These are phyloP conservation scores for Citrus inodora DNA, from an alignment of 345 rosid species.

Conservation along the genomic window DNA sequence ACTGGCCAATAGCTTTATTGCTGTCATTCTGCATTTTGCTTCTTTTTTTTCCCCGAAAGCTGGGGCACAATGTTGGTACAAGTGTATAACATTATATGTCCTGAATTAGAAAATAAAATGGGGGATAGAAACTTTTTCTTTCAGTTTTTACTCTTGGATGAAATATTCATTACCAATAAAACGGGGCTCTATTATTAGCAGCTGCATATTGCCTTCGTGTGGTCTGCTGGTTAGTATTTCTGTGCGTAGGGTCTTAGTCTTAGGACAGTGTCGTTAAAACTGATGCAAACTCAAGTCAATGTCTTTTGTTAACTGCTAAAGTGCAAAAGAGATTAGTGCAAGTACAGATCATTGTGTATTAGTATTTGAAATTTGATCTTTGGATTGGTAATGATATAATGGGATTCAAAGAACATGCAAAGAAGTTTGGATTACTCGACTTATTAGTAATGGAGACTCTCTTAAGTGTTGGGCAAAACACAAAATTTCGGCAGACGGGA, in stretches of 20 bases:
- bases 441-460: too few species aligned
- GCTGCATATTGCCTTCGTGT: background rate
- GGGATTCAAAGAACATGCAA: background rate
- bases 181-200: background rate
- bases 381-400: background rate
- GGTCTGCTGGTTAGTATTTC: too few species aligned
- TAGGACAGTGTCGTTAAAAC: too few species aligned
- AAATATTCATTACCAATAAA: background rate
- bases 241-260: too few species aligned
- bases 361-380: too few species aligned
- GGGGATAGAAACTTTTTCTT: slow-evolving; percentile 7
- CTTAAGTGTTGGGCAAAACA: too few species aligned
- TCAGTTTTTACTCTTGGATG: background rate
- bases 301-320: too few species aligned
- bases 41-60: background rate
- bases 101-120: slow-evolving; percentile 14
- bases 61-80: background rate
- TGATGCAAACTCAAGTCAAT: too few species aligned
- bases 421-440: too few species aligned
- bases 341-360: too few species aligned
- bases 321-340: too few species aligned
- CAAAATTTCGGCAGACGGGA: background rate
- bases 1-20: background rate
- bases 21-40: background rate
- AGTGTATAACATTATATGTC: background rate